A percentile compares a stretch with the other conserved stretches of the same genome.
phyloP scores from a whole-genome alignment of 306 rosid species.

The Vigna nakashimae region DNA sequence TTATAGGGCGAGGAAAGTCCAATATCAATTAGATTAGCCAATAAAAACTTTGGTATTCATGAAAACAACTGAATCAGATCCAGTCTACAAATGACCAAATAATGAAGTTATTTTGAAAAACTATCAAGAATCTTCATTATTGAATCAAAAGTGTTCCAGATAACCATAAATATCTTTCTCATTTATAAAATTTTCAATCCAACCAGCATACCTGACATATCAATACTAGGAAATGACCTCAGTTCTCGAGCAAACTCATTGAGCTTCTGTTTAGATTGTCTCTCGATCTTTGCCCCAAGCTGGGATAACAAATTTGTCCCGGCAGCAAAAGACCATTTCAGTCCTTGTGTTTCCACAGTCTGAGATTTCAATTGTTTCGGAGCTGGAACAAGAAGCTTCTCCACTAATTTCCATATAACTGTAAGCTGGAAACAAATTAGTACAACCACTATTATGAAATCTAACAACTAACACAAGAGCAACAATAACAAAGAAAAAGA shows the following conservation, averaged over 20 bases:
- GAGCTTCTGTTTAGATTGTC: constrained; percentile 86
- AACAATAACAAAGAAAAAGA: constrained; percentile 9
- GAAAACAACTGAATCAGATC: not conserved
- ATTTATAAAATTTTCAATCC: constrained; percentile 27
- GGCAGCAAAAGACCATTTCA: constrained; percentile 78
- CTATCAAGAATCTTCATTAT: constrained; percentile 18
- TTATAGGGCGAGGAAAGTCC: constrained; percentile 9
- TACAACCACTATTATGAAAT: constrained; percentile 54
- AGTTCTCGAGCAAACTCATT: constrained; percentile 91
- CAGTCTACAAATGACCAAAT: constrained; percentile 9
- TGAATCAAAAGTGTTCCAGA: constrained; percentile 34
- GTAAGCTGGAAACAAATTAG: constrained; percentile 86
- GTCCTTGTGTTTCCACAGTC: constrained; percentile 57
- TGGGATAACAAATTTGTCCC: constrained; percentile 83
- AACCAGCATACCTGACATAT: constrained; percentile 86
- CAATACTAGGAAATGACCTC: constrained; percentile 78
- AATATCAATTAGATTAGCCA: not conserved
- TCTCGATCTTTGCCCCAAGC: constrained; percentile 78
- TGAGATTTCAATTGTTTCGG: constrained; percentile 49
- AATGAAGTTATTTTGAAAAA: constrained; percentile 12
- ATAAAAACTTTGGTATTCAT: not conserved
- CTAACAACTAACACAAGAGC: constrained; percentile 24
- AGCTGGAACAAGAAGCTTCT: constrained; percentile 71
- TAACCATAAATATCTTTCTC: constrained; percentile 26
- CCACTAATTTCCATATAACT: constrained; percentile 97